These are phyloP conservation scores for Tetracladium setigerum DNA, from an alignment of 495 filamentous ascomycete species.

Conservation along the genomic window DNA sequence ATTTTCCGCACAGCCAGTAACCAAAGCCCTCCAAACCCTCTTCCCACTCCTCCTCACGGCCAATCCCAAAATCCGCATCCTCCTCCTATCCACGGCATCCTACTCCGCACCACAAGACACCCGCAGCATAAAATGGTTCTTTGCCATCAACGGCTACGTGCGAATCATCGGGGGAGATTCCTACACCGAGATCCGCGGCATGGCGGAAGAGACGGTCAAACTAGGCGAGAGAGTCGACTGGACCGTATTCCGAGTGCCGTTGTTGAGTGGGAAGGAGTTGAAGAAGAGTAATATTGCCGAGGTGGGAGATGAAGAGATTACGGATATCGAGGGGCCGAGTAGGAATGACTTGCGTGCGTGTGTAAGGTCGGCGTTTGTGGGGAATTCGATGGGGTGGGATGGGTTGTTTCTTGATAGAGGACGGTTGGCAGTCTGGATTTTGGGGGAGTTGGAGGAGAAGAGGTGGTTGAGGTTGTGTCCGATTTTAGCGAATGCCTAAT, in stretches of 20 bases:
- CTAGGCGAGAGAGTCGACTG: constrained; percentile 12
- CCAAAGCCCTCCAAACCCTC: constrained; percentile 11
- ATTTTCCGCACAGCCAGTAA: constrained; percentile 10
- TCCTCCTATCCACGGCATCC: constrained; percentile 17
- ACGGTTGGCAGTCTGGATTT: constrained; percentile 6
- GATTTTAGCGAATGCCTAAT: constrained; percentile 3
- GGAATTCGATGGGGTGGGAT: constrained; percentile 11
- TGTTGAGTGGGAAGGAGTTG: constrained; percentile 6
- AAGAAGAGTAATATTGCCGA: constrained; percentile 9
- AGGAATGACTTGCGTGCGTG: no score
- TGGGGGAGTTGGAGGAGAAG: constrained; percentile 6
- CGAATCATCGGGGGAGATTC: constrained; percentile 11
- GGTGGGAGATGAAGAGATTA: no score
- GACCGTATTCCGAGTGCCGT: constrained; percentile 16
- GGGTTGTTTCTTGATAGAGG: constrained; percentile 13
- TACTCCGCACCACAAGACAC: constrained; percentile 15
- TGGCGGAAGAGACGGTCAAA: constrained; percentile 13
- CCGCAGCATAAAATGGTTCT: constrained; percentile 7
- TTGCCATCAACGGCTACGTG: constrained; percentile 11
- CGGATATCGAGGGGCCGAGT: no score
- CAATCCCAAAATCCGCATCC: constrained; percentile 8
- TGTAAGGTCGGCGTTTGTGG: constrained; percentile 9
- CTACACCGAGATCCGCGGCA: constrained; percentile 9
- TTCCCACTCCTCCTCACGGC: constrained; percentile 13
- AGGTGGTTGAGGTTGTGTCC: constrained; percentile 10